Conservation (phyloP, 2,329 filamentous ascomycete genomes). For the Pseudocercospora cruenta region DNA sequence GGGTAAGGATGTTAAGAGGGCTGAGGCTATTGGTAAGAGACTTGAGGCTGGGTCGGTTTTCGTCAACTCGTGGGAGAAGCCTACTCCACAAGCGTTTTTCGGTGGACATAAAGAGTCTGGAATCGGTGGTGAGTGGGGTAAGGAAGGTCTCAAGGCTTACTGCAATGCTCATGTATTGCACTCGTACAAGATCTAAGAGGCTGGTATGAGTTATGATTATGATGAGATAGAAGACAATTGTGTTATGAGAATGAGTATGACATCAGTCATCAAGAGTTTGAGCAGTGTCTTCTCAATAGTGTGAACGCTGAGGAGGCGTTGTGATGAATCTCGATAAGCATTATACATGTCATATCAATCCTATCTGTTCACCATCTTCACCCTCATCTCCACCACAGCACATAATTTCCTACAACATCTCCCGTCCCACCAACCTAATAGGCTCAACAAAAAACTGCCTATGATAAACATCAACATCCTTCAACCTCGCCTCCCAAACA, state of each 20-base stretch:
- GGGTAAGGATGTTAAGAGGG: conserved; percentile 54
- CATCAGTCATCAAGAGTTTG: too few species aligned
- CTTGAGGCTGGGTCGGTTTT: conserved; percentile 61
- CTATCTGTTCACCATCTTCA: not conserved
- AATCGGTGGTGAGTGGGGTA: conserved; percentile 60
- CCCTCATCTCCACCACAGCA: too few species aligned
- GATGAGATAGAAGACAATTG: too few species aligned
- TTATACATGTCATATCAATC: not conserved
- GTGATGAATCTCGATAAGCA: too few species aligned
- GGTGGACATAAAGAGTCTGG: conserved; percentile 72
- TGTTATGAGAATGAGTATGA: too few species aligned
- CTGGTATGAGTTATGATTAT: too few species aligned
- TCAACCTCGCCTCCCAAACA: conserved; percentile 51
- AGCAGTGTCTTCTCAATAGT: too few species aligned
- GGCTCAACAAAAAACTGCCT: conserved; percentile 40
- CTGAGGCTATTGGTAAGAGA: conserved; percentile 50
- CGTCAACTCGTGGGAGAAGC: conserved; percentile 57
- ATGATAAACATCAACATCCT: conserved; percentile 41
- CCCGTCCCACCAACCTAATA: conserved; percentile 42
- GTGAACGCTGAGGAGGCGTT: too few species aligned
- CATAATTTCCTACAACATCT: conserved; percentile 9
- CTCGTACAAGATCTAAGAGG: conserved; percentile 48
- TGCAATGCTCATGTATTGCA: conserved; percentile 54
- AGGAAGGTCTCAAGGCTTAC: conserved; percentile 50
- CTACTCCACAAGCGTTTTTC: conserved; percentile 58